Evolutionary conservation across 345 rosid genomes (phyloP).

Genomic region (Kernera saxatilis): DNA sequence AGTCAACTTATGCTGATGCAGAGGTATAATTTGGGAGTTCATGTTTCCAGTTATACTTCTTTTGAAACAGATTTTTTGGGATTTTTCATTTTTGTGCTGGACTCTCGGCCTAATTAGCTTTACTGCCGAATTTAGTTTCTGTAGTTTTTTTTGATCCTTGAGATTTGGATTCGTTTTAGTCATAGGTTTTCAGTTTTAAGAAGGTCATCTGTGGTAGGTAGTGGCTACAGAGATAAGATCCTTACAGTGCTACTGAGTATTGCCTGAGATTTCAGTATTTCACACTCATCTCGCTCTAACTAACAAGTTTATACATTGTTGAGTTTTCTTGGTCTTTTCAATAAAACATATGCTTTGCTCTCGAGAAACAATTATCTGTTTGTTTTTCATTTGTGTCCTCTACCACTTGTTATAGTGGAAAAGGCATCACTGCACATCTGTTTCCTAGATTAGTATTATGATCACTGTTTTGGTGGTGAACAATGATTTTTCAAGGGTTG

Average conservation of each 20-base stretch:
- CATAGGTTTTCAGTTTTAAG: background rate
- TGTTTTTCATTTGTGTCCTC: background rate
- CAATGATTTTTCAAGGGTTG: constrained; percentile 22
- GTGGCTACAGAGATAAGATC: background rate
- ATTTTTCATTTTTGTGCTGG: background rate
- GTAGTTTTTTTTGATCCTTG: background rate
- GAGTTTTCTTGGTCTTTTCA: background rate
- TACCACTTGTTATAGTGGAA: background rate
- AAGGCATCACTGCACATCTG: background rate
- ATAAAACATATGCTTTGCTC: background rate
- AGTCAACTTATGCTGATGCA: constrained; percentile 86
- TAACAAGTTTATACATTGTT: background rate
- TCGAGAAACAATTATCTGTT: background rate
- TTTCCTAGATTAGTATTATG: background rate
- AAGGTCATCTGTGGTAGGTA: background rate
- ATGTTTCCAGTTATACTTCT: background rate
- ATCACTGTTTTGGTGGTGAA: background rate
- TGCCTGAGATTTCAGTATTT: background rate
- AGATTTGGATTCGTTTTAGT: background rate
- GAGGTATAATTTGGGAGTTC: constrained; percentile 52
- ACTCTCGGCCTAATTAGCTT: background rate
- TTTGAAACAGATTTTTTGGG: background rate
- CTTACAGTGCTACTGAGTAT: background rate
- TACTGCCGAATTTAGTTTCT: background rate
- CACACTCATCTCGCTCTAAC: background rate